Evolutionary conservation across 2,329 filamentous ascomycete species (phyloP), one percentile per base, ranked within the genome.

Genomic region (Dactylellina leptospora): DNA sequence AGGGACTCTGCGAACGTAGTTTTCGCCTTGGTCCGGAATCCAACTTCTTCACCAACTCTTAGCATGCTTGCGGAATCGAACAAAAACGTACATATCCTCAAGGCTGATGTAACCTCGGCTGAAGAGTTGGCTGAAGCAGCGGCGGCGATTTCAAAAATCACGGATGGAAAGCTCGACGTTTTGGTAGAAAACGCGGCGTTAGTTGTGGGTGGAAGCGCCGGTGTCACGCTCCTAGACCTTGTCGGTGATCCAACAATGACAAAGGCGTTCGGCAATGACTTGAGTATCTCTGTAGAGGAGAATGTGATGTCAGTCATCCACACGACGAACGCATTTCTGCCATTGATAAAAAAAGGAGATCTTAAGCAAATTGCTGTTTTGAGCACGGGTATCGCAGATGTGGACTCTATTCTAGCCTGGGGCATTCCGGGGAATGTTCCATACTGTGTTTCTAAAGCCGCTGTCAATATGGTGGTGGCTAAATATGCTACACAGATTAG

Each of bases 351-450:
- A 13, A 80, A 79, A 28, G 79, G 80, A 30, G 58, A 53, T 50
- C 70, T 77, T 50, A 83, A 83, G 76, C 82, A 83, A 74, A 79
- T 83, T 59, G 74, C 81, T 4, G 75, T 79, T 16, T 79, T 83
- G 22, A 79, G 80, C 18, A 79, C 73, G 8, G 80, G 76, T 6
- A 76, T 80, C 71, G 81, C 78, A 0, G 80, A 81, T 58, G 58
- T 77, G 0, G 75, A 78, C 5, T 23, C 78, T 3, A 76, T 76
- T 51, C 72, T 74, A 2, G 74, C 64, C 0, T 64, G 71, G 11
- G 78, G 76, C 0, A 5, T 80, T 1, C 62, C 69, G 1, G 68
- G 74, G 27, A 74, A 51, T 1, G 76, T 79, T 0, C 74, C 78
- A 0, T 83, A 83, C 70, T 74, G 79, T 8, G 75, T 78, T 20